These are phyloP conservation scores for Pharus latifolius DNA, from an alignment of 176 grass and related monocot genomes.

Conservation along the genomic window DNA sequence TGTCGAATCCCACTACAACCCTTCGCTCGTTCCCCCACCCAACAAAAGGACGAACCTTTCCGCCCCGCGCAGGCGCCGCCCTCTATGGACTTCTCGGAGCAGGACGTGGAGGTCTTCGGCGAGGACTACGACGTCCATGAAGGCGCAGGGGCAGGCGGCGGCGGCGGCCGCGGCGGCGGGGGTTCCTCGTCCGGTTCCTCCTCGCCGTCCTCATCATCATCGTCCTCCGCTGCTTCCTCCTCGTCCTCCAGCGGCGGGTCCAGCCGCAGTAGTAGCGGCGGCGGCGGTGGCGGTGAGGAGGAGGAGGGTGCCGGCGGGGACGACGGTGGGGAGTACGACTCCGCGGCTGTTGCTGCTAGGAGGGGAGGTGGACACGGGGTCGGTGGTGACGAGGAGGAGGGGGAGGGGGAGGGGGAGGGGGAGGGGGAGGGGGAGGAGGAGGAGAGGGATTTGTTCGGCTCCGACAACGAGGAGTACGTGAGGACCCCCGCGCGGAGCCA, in stretches of 20 bases:
- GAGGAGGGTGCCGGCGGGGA: conserved; percentile 33
- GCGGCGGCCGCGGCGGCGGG: conserved; percentile 34
- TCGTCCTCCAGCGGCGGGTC: conserved; percentile 47
- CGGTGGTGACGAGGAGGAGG: conserved; percentile 18
- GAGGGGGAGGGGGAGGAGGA: conserved; percentile 26
- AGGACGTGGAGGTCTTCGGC: conserved; percentile 61
- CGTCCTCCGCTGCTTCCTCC: conserved; percentile 57
- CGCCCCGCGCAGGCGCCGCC: background rate
- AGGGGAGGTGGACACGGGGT: background rate
- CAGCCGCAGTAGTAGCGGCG: conserved; percentile 44
- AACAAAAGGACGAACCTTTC: conserved; percentile 6
- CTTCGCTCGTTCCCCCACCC: background rate
- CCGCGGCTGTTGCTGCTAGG: conserved; percentile 9
- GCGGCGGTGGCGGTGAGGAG: conserved; percentile 25
- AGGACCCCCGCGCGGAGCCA: conserved; percentile 55
- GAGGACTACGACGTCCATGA: conserved; percentile 39
- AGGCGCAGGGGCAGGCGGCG: conserved; percentile 23
- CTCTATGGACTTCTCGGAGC: conserved; percentile 79
- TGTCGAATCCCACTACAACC: conserved; percentile 19
- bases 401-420: background rate
- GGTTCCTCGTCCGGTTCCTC: conserved; percentile 68
- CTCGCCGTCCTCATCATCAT: conserved; percentile 73
- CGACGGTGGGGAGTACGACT: conserved; percentile 38
- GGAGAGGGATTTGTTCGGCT: conserved; percentile 83
- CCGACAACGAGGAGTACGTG: conserved; percentile 83